These are phyloP conservation scores for Aquilaria sinensis DNA, from an alignment of 345 rosid species.

Conservation along the genomic window DNA sequence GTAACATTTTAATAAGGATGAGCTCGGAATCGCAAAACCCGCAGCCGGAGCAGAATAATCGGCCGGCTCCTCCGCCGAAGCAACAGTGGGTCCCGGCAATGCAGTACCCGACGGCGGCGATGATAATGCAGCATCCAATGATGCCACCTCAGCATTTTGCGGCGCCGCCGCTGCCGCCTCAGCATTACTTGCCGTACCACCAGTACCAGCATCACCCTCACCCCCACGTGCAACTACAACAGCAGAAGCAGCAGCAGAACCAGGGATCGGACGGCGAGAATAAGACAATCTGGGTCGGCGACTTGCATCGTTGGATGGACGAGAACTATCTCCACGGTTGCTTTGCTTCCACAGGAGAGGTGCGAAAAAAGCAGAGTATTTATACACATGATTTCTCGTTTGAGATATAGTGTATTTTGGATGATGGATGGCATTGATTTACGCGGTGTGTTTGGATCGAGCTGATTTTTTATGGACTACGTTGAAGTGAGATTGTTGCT, in stretches of 20 bases:
- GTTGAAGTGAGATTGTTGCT: neutral
- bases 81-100: slow-evolving; percentile 48
- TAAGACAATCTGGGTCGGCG: slow-evolving; percentile 82
- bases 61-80: slow-evolving; percentile 21
- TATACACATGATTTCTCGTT: neutral
- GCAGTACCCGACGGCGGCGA: slow-evolving; percentile 67
- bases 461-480: neutral
- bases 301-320: slow-evolving; percentile 93
- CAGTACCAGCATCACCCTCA: slow-evolving; percentile 24
- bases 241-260: slow-evolving; percentile 21
- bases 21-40: slow-evolving; percentile 26
- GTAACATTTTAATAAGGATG: slow-evolving; percentile 22
- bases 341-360: slow-evolving; percentile 74
- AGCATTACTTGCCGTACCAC: slow-evolving; percentile 44
- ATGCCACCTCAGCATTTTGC: slow-evolving; percentile 48
- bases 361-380: slow-evolving; percentile 9
- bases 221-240: slow-evolving; percentile 24
- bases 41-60: slow-evolving; percentile 13
- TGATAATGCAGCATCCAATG: slow-evolving; percentile 81
- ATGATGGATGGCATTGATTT: no score
- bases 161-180: slow-evolving; percentile 42
- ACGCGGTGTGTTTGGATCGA: neutral
- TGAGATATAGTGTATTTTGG: neutral
- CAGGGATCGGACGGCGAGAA: slow-evolving; percentile 52
- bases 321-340: slow-evolving; percentile 67